These are phyloP conservation scores for Phoma sp. DNA, from an alignment of 2,329 filamentous ascomycete genomes.

Conservation along the genomic window DNA sequence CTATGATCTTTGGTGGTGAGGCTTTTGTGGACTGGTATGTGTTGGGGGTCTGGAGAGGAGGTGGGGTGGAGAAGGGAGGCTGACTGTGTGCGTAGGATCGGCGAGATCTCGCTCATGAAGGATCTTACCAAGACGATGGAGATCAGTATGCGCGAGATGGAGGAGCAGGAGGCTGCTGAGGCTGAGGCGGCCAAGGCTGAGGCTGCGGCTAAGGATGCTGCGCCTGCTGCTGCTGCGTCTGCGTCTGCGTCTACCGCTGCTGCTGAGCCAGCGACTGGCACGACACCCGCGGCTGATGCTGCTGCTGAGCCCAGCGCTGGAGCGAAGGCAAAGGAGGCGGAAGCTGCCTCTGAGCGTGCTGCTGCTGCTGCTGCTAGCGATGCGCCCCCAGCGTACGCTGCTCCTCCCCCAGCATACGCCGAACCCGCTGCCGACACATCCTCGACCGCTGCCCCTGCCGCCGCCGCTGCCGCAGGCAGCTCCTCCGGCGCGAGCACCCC, in stretches of 20 bases:
- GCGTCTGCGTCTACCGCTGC: conserved; percentile 13
- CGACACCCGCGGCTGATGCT: conserved; percentile 11
- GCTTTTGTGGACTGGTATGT: conserved; percentile 82
- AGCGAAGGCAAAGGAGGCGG: conserved; percentile 52
- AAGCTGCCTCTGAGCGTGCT: conserved; percentile 49
- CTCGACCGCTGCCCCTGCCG: conserved; percentile 26
- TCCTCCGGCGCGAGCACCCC: conserved; percentile 56
- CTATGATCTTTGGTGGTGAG: conserved; percentile 96
- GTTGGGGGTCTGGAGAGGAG: background rate
- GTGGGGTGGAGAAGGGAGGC: background rate
- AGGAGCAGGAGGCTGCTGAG: conserved; percentile 68
- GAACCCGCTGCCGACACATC: conserved; percentile 53
- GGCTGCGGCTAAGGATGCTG: conserved; percentile 27
- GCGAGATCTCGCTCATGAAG: conserved; percentile 98
- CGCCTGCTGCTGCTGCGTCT: conserved; percentile 28
- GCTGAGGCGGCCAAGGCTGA: conserved; percentile 56
- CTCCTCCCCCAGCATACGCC: conserved; percentile 43
- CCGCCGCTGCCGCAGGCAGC: conserved; percentile 33
- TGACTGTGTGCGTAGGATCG: conserved; percentile 63
- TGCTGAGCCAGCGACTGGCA: conserved; percentile 23
- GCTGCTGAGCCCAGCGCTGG: conserved; percentile 37
- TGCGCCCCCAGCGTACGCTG: conserved; percentile 47
- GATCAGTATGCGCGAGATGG: conserved; percentile 84
- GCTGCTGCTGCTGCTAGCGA: conserved; percentile 45
- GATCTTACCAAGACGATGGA: conserved; percentile 98